These are phyloP conservation scores for Dipteronia sinensis DNA, from an alignment of 345 rosid species.

Conservation along the genomic window DNA sequence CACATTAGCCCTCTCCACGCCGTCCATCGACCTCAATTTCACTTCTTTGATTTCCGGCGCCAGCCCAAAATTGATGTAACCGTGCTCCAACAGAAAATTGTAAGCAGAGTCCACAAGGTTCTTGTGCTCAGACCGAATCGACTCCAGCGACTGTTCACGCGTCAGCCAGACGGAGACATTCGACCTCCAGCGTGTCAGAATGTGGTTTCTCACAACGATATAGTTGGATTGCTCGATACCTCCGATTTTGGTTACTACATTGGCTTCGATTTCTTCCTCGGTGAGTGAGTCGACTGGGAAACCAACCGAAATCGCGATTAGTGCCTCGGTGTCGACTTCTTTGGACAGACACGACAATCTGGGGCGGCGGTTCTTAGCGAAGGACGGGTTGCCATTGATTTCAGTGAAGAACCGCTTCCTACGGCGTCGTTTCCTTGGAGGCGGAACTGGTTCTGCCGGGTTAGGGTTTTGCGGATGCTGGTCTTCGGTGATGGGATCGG, in stretches of 20 bases:
- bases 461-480: constrained; percentile 47
- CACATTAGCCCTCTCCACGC: constrained; percentile 66
- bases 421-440: constrained; percentile 67
- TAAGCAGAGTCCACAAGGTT: constrained; percentile 72
- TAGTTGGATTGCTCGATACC: constrained; percentile 80
- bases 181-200: constrained; percentile 82
- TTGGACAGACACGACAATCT: constrained; percentile 51
- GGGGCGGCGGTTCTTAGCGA: constrained; percentile 60
- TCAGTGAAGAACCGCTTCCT: constrained; percentile 93
- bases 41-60: constrained; percentile 71
- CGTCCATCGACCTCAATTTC: constrained; percentile 53
- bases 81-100: constrained; percentile 72
- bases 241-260: constrained; percentile 69
- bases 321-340: constrained; percentile 79
- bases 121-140: constrained; percentile 74
- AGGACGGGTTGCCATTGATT: constrained; percentile 64
- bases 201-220: constrained; percentile 82
- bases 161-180: constrained; percentile 80
- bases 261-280: constrained; percentile 95
- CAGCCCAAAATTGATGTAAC: constrained; percentile 84
- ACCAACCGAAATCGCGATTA: constrained; percentile 83
- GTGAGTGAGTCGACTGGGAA: constrained; percentile 89
- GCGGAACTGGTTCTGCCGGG: constrained; percentile 53
- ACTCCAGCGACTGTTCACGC: constrained; percentile 69
- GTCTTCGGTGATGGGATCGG: constrained; percentile 58